Percentiles rank a stretch among this genome's conserved stretches.
phyloP scores from a whole-genome alignment of 2,329 filamentous ascomycete species.

The Venturia aucupariae region DNA sequence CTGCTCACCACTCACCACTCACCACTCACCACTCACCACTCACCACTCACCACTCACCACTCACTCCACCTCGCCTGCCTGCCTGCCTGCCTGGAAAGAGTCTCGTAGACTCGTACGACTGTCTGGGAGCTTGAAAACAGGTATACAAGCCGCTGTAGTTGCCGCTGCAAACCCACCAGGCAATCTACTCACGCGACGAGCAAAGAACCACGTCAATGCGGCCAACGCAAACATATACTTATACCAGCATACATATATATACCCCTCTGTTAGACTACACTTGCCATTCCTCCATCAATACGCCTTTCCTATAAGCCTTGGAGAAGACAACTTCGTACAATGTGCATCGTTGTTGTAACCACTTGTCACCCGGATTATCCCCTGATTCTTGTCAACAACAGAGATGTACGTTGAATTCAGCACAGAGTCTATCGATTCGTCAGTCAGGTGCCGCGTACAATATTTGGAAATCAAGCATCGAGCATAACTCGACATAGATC shows the following conservation, averaged over 20 bases:
- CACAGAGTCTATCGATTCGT: too few species aligned
- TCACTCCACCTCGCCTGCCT: not conserved
- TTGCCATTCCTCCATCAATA: not conserved
- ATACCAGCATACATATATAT: not conserved
- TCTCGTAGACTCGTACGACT: not conserved
- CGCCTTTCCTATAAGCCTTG: not conserved
- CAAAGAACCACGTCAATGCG: not conserved
- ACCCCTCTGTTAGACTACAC: not conserved
- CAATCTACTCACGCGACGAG: not conserved
- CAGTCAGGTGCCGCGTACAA: too few species aligned
- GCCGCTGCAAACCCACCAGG: not conserved
- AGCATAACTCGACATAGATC: too few species aligned
- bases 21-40: not conserved
- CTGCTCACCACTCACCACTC: too few species aligned
- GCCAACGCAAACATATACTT: not conserved
- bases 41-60: too few species aligned
- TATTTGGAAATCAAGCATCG: too few species aligned
- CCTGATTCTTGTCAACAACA: slow-evolving; percentile 42
- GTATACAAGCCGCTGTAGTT: not conserved
- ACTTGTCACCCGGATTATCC: slow-evolving; percentile 41
- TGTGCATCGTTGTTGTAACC: slow-evolving; percentile 42
- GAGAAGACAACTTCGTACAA: slow-evolving; percentile 16
- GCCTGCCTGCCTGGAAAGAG: not conserved
- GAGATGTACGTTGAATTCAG: slow-evolving; percentile 30
- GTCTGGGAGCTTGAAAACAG: not conserved